Evolutionary conservation across 495 filamentous ascomycete species (phyloP), one percentile per base, ranked within the genome.

Genomic region (Penicillium arizonense): DNA sequence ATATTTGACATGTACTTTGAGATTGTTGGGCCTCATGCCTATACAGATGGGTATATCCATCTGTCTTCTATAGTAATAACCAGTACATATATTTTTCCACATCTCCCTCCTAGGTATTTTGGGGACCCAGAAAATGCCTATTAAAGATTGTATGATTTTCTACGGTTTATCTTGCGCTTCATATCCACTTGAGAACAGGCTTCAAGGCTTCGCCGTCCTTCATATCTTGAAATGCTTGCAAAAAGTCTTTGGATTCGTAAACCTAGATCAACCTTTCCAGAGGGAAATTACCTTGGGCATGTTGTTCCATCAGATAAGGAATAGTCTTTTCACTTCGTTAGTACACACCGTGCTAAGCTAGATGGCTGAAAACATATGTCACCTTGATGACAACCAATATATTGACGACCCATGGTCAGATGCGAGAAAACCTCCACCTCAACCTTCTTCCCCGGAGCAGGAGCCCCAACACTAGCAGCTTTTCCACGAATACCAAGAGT

Each of bases 261-360:
- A 41, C 43, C 14, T 26, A 52, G 42, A 57, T 54, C 45, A 61
- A 14, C 38, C 54, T 43, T 28, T 52, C 58, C 2, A 61, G 35
- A 7, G 50, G 50, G 33, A 54, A 55, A 1, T 44, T 39, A 9
- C 50, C 47, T 26, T 46, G 26, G 3, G 11, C 21, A 11, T 61
- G 46, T 32, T 61, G 28, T n/a, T 61, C 53, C 7, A 57, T 54
- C 13, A 61, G 38, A 41, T 56, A 61, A 0, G 53, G 53, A 43
- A 30, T 41, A n/a, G 11, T 34, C 46, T 34, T 8, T 45, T 18
- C 46, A 21, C 0, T 44, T 13, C 24, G n/a, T 32, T 43, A 24
- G 26, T 23, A 20, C 3, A 10, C n/a, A 30, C 28, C 28, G 12
- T 35, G 23, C 33, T 18, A 18, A 16, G 32, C 28, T 16, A 43